Evolutionary conservation across 1,139 yeast species (phyloP).

Genomic region (Zygoascus sp.): DNA sequence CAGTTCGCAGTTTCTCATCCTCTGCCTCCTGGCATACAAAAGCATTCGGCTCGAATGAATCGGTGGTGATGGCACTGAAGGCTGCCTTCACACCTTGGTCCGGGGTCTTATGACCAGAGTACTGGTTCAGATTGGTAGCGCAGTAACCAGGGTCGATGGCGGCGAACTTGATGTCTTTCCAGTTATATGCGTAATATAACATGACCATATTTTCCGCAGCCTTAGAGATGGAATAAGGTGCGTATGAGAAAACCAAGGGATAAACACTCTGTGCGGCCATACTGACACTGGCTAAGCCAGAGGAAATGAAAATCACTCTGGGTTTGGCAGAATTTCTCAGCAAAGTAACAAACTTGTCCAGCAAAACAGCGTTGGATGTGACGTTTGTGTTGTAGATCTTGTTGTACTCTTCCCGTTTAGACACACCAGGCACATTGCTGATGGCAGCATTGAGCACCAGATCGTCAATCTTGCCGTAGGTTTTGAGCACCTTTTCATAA

Average conservation of each 20-base stretch:
- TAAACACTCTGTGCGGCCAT: too few relatives aligned
- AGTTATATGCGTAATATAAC: not conserved
- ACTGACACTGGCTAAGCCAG: slow-evolving; percentile 1
- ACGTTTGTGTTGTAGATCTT: slow-evolving; percentile 22
- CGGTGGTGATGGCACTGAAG: slow-evolving; percentile 6
- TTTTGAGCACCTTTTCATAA: slow-evolving; percentile 15
- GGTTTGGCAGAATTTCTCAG: not conserved
- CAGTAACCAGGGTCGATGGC: slow-evolving; percentile 9
- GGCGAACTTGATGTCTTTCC: not conserved
- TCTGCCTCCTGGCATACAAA: slow-evolving; percentile 2
- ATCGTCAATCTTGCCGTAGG: slow-evolving; percentile 20
- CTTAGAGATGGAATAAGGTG: slow-evolving; percentile 5
- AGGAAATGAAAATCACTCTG: not conserved
- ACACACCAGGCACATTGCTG: slow-evolving; percentile 8
- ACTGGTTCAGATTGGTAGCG: slow-evolving; percentile 3
- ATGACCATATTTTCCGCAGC: slow-evolving; percentile 6
- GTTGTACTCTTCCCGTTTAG: slow-evolving; percentile 19
- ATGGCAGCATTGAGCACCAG: slow-evolving; percentile 24
- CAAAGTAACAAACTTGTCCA: slow-evolving; percentile 3
- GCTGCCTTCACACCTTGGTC: slow-evolving; percentile 9
- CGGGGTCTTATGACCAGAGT: slow-evolving; percentile 4
- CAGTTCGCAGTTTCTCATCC: not conserved
- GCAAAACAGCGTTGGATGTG: not conserved
- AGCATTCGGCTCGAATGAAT: not conserved
- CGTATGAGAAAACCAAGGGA: not conserved